phyloP scores from a whole-genome alignment of 768 basidiomycete genomes.

The Daedaleopsis sinensis region DNA sequence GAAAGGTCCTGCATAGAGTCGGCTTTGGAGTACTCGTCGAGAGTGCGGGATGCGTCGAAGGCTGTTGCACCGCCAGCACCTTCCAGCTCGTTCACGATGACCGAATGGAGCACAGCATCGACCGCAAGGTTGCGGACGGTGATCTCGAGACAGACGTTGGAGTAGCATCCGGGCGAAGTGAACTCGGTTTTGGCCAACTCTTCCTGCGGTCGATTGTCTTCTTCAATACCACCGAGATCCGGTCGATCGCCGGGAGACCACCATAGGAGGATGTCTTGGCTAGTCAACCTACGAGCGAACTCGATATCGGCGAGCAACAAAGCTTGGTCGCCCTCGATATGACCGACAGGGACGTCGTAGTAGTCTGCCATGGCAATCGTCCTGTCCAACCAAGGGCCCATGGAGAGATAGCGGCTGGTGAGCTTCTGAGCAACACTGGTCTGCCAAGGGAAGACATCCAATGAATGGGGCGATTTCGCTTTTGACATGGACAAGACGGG shows the following conservation, averaged over 20 bases:
- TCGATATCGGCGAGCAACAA: conserved; percentile 87
- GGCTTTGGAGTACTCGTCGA: conserved; percentile 84
- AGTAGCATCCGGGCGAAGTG: conserved; percentile 80
- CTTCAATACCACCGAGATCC: conserved; percentile 92
- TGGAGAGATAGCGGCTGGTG: conserved; percentile 76
- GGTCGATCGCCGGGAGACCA: conserved; percentile 91
- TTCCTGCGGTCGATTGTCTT: conserved; percentile 75
- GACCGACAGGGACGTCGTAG: conserved; percentile 91
- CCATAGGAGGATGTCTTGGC: conserved; percentile 93
- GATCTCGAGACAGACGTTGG: conserved; percentile 91
- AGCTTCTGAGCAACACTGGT: conserved; percentile 79
- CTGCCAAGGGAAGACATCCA: conserved; percentile 91
- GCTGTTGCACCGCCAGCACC: conserved; percentile 93
- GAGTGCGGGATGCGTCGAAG: conserved; percentile 91
- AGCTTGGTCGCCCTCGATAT: conserved; percentile 89
- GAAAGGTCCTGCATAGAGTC: conserved; percentile 69
- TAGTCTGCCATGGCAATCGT: conserved; percentile 82
- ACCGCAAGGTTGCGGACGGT: conserved; percentile 91
- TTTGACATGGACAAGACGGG: conserved; percentile 89
- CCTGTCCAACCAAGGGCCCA: conserved; percentile 81
- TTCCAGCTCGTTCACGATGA: conserved; percentile 96
- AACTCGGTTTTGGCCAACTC: conserved; percentile 88
- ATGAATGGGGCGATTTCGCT: conserved; percentile 69
- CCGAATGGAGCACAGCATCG: conserved; percentile 90
- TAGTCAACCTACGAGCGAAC: conserved; percentile 84